Base-by-base conservation (phyloP, 2,329 filamentous ascomycete genomes). In the Didymella exigua region DNA sequence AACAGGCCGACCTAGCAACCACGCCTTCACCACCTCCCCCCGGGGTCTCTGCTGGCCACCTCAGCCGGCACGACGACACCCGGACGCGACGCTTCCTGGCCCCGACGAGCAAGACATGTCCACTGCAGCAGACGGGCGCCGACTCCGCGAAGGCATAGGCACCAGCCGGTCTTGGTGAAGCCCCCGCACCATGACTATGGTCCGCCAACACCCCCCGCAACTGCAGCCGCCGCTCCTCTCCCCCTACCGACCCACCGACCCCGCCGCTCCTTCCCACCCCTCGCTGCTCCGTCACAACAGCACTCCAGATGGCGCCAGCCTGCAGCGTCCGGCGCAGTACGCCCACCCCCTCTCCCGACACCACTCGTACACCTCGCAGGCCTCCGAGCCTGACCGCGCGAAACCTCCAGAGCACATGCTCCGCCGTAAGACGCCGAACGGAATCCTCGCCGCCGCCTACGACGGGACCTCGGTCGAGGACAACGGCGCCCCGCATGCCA, bases 361-460 rank as follows among this genome's bases (percentile, higher is more conserved):
- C 49, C 72, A 69, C 50, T 75, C 74, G 14, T 75, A 75, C 55
- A 65, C 66, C 29, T 65, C 66, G 21, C 67, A 71, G 37, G 55
- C 59, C 27, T 56, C 66, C 31, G 69, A 71, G 8, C 55, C 66
- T 45, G 62, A 59, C 49, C 62, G 57, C 33, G 43, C 59, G n/a
- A 75, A 76, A 47, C 69, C 72, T 10, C 73, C 74, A 49, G 91
- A 96, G 73, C 87, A 96, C 74, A 89, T 91, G 65, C 81, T 97
- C 52, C 86, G 93, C 62, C 86, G 93, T 62, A 98, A 98, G 76
- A 98, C 93, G 8, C 95, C 93, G 4, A 93, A 88, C 69, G 95
- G 93, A n/a, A 96, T 92, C 31, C 84, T 98, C 58, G 89, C 93
- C 61, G 91, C 90, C 49, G 92, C 91, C 10, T 97, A 96, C 69